Base-by-base conservation (phyloP, 305 asterid species). In the Lippia alba region DNA sequence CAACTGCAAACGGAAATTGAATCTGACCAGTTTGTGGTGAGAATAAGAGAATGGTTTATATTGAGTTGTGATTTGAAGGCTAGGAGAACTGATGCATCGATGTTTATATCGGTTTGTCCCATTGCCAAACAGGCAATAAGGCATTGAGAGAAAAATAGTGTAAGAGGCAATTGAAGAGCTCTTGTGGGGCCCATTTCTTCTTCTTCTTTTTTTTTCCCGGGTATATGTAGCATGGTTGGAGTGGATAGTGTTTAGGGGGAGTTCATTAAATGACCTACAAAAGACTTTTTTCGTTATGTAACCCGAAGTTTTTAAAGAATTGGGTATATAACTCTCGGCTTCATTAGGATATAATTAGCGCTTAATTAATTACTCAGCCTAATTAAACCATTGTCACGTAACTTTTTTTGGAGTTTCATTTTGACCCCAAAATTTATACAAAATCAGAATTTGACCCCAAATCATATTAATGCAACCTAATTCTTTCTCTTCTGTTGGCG, bases 141-240 rank as follows among this genome's bases (percentile, higher is more conserved):
- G 8, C 20, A 49, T 8, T 60, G 53, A 2, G 46, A 6, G 6
- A 61, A 41, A 20, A 60, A 30, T 5, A 67, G n/a, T 50, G 46
- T 65, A 0, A 62, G 54, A 61, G 64, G 51, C n/a, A 68, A 67
- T 3, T 10, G 6, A 20, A 11, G 11, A 39, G 59, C 24, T n/a
- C 56, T 33, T 44, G 56, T 24, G n/a, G 56, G 12, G 18, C 55
- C 44, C 55, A 67, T 66, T 36, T 56, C 8, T 6, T 6, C n/a
- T n/a, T n/a, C n/a, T 41, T 9, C 2, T 6, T 4, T 9, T 41
- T 41, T 11, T 7, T 1, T 41, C 8, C 8, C 8, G 48, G 8
- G n/a, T n/a, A n/a, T 41, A 41, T 41, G 11, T 41, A 59, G 61
- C 59, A 61, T 53, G 99, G 87, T 71, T 65, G 91, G 96, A 97